These are phyloP conservation scores for Datura wrightii DNA, from an alignment of 257 asterid genomes.

Conservation along the genomic window DNA sequence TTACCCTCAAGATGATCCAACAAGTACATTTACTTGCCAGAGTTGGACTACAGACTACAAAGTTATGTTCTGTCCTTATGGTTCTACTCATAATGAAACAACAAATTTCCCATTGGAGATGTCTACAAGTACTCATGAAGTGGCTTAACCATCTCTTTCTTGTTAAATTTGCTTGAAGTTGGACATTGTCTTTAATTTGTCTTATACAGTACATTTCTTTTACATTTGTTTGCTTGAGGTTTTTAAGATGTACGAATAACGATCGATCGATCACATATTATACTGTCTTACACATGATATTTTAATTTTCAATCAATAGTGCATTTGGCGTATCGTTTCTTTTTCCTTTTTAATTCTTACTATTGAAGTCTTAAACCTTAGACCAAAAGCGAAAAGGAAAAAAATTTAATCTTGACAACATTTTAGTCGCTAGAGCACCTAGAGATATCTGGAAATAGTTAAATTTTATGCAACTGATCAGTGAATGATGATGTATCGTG, in stretches of 20 bases:
- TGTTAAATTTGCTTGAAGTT: not conserved
- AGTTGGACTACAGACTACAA: constrained; percentile 38
- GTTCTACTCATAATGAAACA: not conserved
- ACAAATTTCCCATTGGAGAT: constrained; percentile 17
- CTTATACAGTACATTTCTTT: not conserved
- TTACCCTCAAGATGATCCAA: constrained; percentile 47
- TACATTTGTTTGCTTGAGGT: not conserved
- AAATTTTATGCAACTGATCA: no score
- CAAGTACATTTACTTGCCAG: constrained; percentile 38
- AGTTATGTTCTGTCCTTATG: constrained; percentile 47
- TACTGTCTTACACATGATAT: not conserved
- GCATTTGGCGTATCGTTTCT: not conserved
- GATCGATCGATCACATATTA: not conserved
- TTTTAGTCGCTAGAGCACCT: no score
- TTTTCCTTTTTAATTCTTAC: not conserved
- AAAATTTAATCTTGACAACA: no score
- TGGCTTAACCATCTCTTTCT: not conserved
- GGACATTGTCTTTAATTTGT: not conserved
- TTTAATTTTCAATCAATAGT: not conserved
- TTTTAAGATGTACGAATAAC: not conserved
- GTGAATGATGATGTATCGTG: no score
- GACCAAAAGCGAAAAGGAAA: not conserved
- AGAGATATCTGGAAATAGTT: no score
- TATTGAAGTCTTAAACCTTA: not conserved
- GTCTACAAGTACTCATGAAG: not conserved